phyloP scores from a whole-genome alignment of 441 rosid species.

The Erodium texanum region DNA sequence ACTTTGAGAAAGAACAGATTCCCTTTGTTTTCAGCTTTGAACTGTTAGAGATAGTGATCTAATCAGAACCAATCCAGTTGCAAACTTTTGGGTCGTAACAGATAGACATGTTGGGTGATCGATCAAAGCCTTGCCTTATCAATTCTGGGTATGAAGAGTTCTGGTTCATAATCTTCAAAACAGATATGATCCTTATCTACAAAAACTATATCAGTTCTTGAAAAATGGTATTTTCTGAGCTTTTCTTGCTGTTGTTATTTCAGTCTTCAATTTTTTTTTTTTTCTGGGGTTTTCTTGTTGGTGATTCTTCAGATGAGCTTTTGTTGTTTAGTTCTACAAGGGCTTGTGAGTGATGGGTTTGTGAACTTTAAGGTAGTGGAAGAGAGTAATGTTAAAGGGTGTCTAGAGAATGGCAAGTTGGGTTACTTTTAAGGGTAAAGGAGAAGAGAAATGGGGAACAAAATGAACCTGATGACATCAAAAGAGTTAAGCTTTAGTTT shows the following conservation, averaged over 20 bases:
- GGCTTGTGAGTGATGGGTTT: not conserved
- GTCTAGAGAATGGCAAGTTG: not conserved
- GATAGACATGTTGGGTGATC: not conserved
- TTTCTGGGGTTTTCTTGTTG: not conserved
- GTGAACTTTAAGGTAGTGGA: not conserved
- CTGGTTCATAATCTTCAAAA: not conserved
- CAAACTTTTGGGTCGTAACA: not conserved
- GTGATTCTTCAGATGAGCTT: not conserved
- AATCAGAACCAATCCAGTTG: not conserved
- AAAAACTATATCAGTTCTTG: too few species aligned
- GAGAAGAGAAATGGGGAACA: constrained; percentile 1
- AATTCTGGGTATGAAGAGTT: not conserved
- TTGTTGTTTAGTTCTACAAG: not conserved
- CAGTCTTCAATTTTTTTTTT: not conserved
- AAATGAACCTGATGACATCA: constrained; percentile 1
- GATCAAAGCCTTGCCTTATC: not conserved
- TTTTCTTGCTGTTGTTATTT: not conserved
- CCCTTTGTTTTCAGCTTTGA: constrained; percentile 10
- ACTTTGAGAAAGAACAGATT: not conserved
- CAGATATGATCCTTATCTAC: not conserved
- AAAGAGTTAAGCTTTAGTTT: not conserved
- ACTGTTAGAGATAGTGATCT: constrained; percentile 7
- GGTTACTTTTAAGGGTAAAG: not conserved
- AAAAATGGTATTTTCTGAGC: not conserved
- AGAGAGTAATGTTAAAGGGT: not conserved